phyloP scores from a whole-genome alignment of 2,329 filamentous ascomycete species.

The Colletotrichum spinosum region DNA sequence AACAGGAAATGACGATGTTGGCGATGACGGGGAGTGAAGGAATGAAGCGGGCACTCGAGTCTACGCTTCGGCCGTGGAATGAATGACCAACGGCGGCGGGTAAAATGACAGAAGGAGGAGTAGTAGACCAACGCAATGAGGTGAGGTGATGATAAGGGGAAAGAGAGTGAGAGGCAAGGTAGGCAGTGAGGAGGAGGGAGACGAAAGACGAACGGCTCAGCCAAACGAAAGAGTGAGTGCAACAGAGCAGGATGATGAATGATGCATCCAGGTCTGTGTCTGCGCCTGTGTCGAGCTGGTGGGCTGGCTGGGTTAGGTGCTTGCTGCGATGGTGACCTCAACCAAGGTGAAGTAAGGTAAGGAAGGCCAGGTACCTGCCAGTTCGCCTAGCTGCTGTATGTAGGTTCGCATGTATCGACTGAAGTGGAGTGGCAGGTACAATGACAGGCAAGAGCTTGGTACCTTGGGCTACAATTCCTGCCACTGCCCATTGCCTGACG shows the following conservation, averaged over 20 bases:
- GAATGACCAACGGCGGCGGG: conserved; percentile 28
- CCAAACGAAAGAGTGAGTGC: conserved; percentile 1
- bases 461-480: conserved; percentile 3
- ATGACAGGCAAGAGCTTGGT: conserved; percentile 22
- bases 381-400: too few relatives aligned
- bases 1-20: conserved; percentile 12
- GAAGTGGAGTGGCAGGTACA: conserved; percentile 11
- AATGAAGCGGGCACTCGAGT: conserved; percentile 19
- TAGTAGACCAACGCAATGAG: conserved; percentile 4
- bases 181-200: conserved; percentile 3
- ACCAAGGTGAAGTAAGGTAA: too few relatives aligned
- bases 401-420: neutral
- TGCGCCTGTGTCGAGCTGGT: conserved; percentile 21
- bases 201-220: neutral
- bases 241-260: conserved; percentile 7
- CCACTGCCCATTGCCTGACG: conserved; percentile 2
- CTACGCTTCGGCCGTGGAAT: conserved; percentile 31
- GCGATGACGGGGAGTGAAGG: conserved; percentile 22
- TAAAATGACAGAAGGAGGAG: neutral
- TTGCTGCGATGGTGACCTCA: too few relatives aligned
- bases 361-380: conserved; percentile 8
- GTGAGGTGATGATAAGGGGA: conserved; percentile 8
- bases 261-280: neutral
- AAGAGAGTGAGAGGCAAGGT: neutral
- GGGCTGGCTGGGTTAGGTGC: conserved; percentile 3